Evolutionary conservation across 139 green algal genomes (phyloP).

Genomic region (Ostreobium quekettii): DNA sequence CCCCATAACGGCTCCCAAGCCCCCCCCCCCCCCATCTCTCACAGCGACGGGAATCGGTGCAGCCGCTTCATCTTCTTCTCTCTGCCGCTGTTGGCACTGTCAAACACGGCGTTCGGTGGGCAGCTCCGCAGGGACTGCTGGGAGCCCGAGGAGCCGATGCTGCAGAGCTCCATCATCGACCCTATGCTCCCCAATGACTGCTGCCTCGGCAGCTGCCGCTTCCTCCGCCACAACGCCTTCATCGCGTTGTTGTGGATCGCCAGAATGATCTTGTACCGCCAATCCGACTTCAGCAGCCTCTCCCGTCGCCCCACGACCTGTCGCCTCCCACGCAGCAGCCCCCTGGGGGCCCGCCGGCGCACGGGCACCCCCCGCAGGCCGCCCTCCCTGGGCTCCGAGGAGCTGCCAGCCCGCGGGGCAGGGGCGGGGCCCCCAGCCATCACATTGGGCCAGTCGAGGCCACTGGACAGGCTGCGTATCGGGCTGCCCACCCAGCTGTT

Average conservation of each 20-base stretch:
- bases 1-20: too few species aligned
- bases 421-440: too few species aligned
- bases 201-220: not conserved
- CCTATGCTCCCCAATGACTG: not conserved
- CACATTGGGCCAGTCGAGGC: not conserved
- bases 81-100: too few species aligned
- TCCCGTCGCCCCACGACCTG: not conserved
- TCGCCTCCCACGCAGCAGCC: not conserved
- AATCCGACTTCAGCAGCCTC: not conserved
- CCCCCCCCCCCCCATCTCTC: too few species aligned
- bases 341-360: too few species aligned
- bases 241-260: conserved; percentile 11
- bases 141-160: not conserved
- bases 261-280: not conserved
- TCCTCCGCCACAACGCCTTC: conserved; percentile 3
- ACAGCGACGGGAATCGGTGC: too few species aligned
- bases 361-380: not conserved
- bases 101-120: not conserved
- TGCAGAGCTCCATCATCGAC: not conserved
- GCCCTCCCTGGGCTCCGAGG: too few species aligned
- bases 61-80: too few species aligned
- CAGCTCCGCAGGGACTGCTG: not conserved
- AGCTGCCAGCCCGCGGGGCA: not conserved
- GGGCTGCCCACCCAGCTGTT: not conserved
- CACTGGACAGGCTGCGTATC: not conserved